Conservation (phyloP, 129 eudicot species). For the Tanacetum coccineum region DNA sequence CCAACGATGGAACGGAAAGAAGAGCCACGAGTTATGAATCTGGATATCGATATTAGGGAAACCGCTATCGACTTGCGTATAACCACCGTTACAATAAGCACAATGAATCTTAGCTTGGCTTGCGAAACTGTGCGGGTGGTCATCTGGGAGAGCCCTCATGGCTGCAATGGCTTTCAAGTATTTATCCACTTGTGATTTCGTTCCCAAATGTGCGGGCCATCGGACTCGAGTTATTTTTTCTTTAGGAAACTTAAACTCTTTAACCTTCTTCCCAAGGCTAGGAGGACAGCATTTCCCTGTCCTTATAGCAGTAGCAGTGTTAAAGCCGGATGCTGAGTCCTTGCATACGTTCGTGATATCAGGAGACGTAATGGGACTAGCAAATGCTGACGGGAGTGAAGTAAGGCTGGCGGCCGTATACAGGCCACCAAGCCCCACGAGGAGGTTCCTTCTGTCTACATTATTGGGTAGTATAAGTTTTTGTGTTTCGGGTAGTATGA, state of each 20-base stretch:
- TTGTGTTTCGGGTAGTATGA: no score
- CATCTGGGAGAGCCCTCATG: constrained; percentile 39
- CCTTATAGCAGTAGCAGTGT: neutral
- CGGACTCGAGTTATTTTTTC: neutral
- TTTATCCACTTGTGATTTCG: constrained; percentile 9
- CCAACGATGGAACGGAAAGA: constrained; percentile 50
- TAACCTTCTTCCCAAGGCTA: neutral
- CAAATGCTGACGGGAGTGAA: neutral
- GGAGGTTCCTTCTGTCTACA: constrained; percentile 21
- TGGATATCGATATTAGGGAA: constrained; percentile 26
- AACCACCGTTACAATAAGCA: constrained; percentile 39
- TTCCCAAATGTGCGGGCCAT: constrained; percentile 31
- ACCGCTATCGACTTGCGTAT: constrained; percentile 32
- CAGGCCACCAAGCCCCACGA: constrained; percentile 36
- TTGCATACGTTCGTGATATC: constrained; percentile 14
- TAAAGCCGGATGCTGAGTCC: neutral
- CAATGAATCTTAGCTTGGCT: constrained; percentile 51
- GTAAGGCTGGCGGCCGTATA: constrained; percentile 3
- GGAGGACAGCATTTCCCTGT: constrained; percentile 21
- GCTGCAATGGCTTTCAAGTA: constrained; percentile 31
- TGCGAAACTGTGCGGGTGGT: constrained; percentile 40
- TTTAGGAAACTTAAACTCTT: constrained; percentile 5
- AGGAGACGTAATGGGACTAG: constrained; percentile 21
- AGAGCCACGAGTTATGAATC: constrained; percentile 51
- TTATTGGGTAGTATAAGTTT: neutral